Evolutionary conservation across 2,329 filamentous ascomycete genomes (phyloP).

Genomic region (Alternaria gansuensis): DNA sequence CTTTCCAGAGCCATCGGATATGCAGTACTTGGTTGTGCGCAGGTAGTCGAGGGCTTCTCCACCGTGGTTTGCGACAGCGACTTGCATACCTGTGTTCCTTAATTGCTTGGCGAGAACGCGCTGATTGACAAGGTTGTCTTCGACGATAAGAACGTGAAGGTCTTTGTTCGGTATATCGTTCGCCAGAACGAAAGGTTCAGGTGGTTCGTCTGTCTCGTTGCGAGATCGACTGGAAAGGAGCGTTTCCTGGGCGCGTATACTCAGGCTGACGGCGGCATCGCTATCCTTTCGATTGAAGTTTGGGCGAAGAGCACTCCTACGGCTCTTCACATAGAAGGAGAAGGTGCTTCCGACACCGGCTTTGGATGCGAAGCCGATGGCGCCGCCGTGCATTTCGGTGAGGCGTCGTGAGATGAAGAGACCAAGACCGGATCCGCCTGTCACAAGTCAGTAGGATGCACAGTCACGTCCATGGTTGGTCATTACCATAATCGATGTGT

Average conservation of each 20-base stretch:
- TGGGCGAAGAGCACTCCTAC: constrained; percentile 18
- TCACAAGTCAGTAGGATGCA: not conserved
- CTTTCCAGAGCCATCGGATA: constrained; percentile 18
- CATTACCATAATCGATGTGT: constrained; percentile 48
- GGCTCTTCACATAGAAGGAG: constrained; percentile 44
- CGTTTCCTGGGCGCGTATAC: constrained; percentile 24
- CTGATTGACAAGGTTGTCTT: constrained; percentile 56
- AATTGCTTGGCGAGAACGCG: constrained; percentile 54
- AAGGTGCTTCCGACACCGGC: constrained; percentile 43
- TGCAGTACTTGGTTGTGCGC: constrained; percentile 36
- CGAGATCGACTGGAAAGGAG: constrained; percentile 18
- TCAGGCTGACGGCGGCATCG: constrained; percentile 16
- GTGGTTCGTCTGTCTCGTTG: constrained; percentile 12
- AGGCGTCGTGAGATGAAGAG: constrained; percentile 45
- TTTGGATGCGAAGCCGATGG: constrained; percentile 41
- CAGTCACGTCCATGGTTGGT: fast-evolving
- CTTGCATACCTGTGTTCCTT: constrained; percentile 47
- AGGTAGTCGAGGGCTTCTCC: constrained; percentile 52
- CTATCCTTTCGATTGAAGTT: constrained; percentile 18
- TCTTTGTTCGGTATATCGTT: constrained; percentile 16
- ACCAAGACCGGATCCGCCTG: constrained; percentile 44
- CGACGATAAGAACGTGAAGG: constrained; percentile 45
- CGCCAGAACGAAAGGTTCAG: not conserved
- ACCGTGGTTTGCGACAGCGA: constrained; percentile 53
- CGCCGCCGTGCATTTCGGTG: constrained; percentile 45